Base-by-base conservation (phyloP, 2,329 filamentous ascomycete genomes). In the Neobulgaria alba region DNA sequence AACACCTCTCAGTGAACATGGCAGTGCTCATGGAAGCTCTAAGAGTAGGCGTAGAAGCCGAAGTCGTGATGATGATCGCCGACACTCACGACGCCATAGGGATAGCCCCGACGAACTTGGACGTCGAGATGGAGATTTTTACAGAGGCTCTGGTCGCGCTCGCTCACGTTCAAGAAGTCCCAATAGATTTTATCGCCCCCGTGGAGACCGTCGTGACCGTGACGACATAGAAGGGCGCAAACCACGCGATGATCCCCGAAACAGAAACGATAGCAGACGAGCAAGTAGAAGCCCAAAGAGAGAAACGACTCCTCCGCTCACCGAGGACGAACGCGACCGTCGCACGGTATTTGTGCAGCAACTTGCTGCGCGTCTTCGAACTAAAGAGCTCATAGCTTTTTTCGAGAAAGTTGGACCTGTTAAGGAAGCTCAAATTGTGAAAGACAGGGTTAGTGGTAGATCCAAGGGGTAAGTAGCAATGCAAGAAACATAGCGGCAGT, bases 261-360 rank as follows among this genome's bases (percentile, higher is more conserved):
- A 51, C 56, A 62, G 43, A 62, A 61, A 51, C 58, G 64, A 55
- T 34, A 50, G 46, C 21, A 57, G 61, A 42, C 62, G 64, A 45
- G 53, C 58, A 46, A 62, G 61, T 51, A 63, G 63, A 47, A 62
- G 60, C 42, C 63, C 62, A 39, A 61, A 61, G 48, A 50, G 58
- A 53, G 73, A 77, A 48, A 63, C 61, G 42, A 79, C 82, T 39
- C 82, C 87, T 19, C 79, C 85, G 59, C 77, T 85, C 46, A 95
- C 85, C 56, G 89, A 95, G 63, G 92, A 96, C 66, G 92, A 98
- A 67, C 84, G 90, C 59, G 92, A 98, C 67, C 83, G 87, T 56
- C 85, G 92, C 57, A 98, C 93, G 43, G 87, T 98, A 45, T 98
- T 98, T 61, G 92, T 98, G 41, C 92, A 98, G 70, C 92, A 98